Conservation (phyloP, 495 filamentous ascomycete species). For the Echria macrotheca region DNA sequence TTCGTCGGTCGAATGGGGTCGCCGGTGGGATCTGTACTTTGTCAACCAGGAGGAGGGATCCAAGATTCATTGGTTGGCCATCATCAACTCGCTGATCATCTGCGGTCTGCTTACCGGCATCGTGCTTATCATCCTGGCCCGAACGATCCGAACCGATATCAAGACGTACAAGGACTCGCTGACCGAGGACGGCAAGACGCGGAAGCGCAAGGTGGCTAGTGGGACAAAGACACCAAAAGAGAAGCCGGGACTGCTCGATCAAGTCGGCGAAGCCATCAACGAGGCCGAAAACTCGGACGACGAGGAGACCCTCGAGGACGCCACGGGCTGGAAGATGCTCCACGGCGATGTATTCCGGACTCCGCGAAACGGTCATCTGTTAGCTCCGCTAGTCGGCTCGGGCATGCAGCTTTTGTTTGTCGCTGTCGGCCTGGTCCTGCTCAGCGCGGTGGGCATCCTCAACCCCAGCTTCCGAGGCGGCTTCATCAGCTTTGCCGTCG, state of each 20-base stretch:
- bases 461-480: slow-evolving; percentile 92
- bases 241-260: slow-evolving; percentile 59
- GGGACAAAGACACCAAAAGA: slow-evolving; percentile 48
- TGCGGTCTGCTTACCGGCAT: slow-evolving; percentile 74
- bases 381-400: slow-evolving; percentile 82
- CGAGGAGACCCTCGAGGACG: slow-evolving; percentile 75
- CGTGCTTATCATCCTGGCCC: slow-evolving; percentile 78
- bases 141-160: slow-evolving; percentile 78
- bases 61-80: slow-evolving; percentile 87
- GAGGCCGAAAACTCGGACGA: slow-evolving; percentile 61
- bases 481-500: slow-evolving; percentile 81
- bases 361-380: slow-evolving; percentile 66
- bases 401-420: slow-evolving; percentile 90
- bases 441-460: slow-evolving; percentile 76
- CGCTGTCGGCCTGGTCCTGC: slow-evolving; percentile 68
- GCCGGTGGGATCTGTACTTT: slow-evolving; percentile 91
- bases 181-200: slow-evolving; percentile 64
- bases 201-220: no score
- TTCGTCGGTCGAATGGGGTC: slow-evolving; percentile 73
- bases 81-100: slow-evolving; percentile 86
- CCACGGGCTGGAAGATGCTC: slow-evolving; percentile 90
- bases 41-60: slow-evolving; percentile 83
- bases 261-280: slow-evolving; percentile 54
- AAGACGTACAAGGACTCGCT: slow-evolving; percentile 59
- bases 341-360: slow-evolving; percentile 90